A percentile compares a stretch with the other conserved stretches of the same genome.
Conservation (phyloP, 2,329 filamentous ascomycete species). For the Coniochaeta sp. region DNA sequence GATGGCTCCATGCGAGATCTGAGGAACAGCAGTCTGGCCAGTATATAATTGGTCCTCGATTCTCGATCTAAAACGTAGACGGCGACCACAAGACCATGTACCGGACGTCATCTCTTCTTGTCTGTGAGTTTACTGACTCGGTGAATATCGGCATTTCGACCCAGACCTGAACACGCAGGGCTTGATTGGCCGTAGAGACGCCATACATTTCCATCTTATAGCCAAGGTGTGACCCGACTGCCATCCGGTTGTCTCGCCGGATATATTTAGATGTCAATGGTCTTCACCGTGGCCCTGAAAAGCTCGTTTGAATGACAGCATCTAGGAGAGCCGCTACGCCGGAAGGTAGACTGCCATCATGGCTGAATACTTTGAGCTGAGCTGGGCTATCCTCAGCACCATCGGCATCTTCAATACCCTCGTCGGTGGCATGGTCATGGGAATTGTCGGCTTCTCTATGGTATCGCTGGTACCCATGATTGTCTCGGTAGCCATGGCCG, state of each 20-base stretch:
- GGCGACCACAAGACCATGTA: too few relatives aligned
- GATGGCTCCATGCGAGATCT: too few relatives aligned
- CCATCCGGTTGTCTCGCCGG: not conserved
- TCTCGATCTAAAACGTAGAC: too few relatives aligned
- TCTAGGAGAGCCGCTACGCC: not conserved
- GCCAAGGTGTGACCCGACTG: not conserved
- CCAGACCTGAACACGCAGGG: too few relatives aligned
- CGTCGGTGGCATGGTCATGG: slow-evolving; percentile 28
- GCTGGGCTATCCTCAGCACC: slow-evolving; percentile 37
- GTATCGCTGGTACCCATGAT: slow-evolving; percentile 31
- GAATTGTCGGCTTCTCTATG: slow-evolving; percentile 30
- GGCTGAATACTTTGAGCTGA: slow-evolving; percentile 30
- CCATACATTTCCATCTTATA: not conserved
- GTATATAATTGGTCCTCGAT: too few relatives aligned
- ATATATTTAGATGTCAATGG: not conserved
- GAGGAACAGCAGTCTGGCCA: too few relatives aligned
- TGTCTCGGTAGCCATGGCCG: slow-evolving; percentile 26
- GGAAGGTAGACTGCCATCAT: slow-evolving; percentile 3
- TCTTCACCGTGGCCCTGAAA: too few relatives aligned
- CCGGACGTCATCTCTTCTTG: too few relatives aligned
- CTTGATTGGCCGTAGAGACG: not conserved
- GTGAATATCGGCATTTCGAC: too few relatives aligned
- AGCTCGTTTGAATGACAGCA: not conserved
- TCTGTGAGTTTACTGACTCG: too few relatives aligned
- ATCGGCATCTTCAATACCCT: slow-evolving; percentile 32